Base-by-base conservation (phyloP, 2,329 filamentous ascomycete genomes). In the Lomentospora prolificans region DNA sequence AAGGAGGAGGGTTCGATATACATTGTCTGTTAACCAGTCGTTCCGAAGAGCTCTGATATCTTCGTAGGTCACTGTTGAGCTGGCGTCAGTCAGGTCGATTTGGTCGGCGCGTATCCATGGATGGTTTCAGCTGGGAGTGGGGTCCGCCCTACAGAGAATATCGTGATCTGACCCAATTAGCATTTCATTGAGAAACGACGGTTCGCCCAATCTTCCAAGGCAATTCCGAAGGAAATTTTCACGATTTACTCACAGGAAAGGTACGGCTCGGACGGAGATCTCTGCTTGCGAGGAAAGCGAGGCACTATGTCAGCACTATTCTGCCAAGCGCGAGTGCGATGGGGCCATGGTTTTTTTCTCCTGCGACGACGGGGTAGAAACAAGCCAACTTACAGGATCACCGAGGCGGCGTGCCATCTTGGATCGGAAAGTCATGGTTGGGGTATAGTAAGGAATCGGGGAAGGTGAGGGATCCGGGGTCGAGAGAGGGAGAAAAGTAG, bases 11-110 rank as follows among this genome's bases (percentile, higher is more conserved):
- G 8, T 1, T n/a, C 12, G 41, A 72, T 80, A 61, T 76, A 91
- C 89, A 74, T 96, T 96, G 69, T 99, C 94, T 46, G 92, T 96
- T 54, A 99, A 77, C 94, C 94, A 99, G 76, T 96, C 94, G 70
- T 88, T 79, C 71, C 88, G 90, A 57, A 99, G 81, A 14, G 87
- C 86, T 68, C 91, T 87, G 62, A 97, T 82, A 70, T 99, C 94
- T 67, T 94, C 89, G 67, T 59, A 60, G 10, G 59, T 60, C 31
- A 60, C 59, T 60, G 19, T 17, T 9, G 24, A 25, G 55, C 50
- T 19, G 55, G 46, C 5, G 12, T 54, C 22, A 48, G 52, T 19
- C 19, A 17, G 41, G 41, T 46, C 33, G 41, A 19, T 46, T n/a
- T 8, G 41, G 9, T 22, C 4, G 41, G 19, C 10, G 17, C 14